These are phyloP conservation scores for Coniophora puteana DNA, from an alignment of 1,284 basidiomycete genomes.

Conservation along the genomic window DNA sequence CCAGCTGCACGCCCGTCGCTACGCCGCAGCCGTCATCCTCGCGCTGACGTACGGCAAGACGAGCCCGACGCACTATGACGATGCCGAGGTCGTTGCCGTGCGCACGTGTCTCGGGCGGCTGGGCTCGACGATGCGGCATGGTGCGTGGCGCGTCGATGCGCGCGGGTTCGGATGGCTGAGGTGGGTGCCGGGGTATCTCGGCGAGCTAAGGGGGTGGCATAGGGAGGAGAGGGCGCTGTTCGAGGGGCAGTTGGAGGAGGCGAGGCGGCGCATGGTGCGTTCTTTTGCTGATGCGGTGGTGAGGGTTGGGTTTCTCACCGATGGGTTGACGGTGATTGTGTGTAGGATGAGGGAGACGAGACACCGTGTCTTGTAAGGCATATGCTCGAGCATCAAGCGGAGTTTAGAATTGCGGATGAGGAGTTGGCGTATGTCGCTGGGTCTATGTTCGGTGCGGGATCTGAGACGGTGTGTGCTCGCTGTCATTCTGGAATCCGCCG, in stretches of 20 bases:
- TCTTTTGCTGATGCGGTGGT: no score
- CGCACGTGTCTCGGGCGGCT: neutral
- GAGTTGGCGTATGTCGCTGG: slow-evolving; percentile 33
- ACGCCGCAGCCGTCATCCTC: slow-evolving; percentile 8
- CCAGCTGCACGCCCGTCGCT: slow-evolving; percentile 27
- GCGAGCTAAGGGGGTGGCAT: slow-evolving; percentile 49
- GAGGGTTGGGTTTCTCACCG: no score
- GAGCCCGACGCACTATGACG: slow-evolving; percentile 16
- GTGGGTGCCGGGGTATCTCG: slow-evolving; percentile 56
- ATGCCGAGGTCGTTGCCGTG: slow-evolving; percentile 11
- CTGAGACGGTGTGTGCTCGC: slow-evolving; percentile 29
- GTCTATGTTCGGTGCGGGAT: slow-evolving; percentile 37
- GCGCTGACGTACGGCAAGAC: slow-evolving; percentile 51
- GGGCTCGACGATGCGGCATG: slow-evolving; percentile 8
- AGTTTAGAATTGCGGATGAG: slow-evolving; percentile 10
- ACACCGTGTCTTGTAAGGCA: slow-evolving; percentile 14
- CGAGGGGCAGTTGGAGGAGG: slow-evolving; percentile 41
- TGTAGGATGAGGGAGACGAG: slow-evolving; percentile 12
- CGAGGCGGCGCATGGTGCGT: slow-evolving; percentile 42
- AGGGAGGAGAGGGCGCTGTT: slow-evolving; percentile 56
- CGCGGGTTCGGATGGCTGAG: slow-evolving; percentile 54
- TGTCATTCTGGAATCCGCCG: neutral
- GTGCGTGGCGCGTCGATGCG: slow-evolving; percentile 49
- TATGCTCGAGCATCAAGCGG: slow-evolving; percentile 17
- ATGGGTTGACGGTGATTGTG: neutral